phyloP scores from a whole-genome alignment of 352 stramenopile genomes.

The Globisporangium viniferum region DNA sequence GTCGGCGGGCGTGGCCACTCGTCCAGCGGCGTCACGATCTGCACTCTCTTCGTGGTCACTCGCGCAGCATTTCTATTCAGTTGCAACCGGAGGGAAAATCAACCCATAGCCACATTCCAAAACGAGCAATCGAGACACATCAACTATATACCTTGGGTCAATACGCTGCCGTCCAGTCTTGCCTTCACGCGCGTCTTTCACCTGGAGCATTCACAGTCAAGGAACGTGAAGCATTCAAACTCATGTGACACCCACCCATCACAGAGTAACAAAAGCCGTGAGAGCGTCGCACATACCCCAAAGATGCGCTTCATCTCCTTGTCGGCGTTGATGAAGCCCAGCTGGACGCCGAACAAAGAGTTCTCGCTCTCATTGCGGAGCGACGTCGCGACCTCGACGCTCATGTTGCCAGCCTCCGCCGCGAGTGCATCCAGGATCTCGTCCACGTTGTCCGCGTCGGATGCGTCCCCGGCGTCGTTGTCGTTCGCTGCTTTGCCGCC shows the following conservation, averaged over 20 bases:
- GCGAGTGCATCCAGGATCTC: conserved; percentile 64
- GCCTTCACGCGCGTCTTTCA: conserved; percentile 56
- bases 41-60: conserved; percentile 69
- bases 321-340: conserved; percentile 79
- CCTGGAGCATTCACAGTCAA: conserved; percentile 24
- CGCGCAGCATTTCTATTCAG: conserved; percentile 45
- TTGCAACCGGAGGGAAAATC: neutral
- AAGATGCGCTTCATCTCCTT: conserved; percentile 90
- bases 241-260: neutral
- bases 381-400: conserved; percentile 30
- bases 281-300: conserved; percentile 33
- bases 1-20: conserved; percentile 83
- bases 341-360: conserved; percentile 59
- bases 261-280: neutral
- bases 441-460: conserved; percentile 51
- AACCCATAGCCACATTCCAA: neutral
- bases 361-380: conserved; percentile 45
- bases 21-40: conserved; percentile 71
- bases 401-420: conserved; percentile 36
- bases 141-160: conserved; percentile 42
- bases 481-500: conserved; percentile 14
- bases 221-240: neutral
- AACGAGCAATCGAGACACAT: neutral
- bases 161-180: conserved; percentile 39
- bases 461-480: conserved; percentile 24